Conservation (phyloP, 768 basidiomycete genomes). For the Trametes punicea region DNA sequence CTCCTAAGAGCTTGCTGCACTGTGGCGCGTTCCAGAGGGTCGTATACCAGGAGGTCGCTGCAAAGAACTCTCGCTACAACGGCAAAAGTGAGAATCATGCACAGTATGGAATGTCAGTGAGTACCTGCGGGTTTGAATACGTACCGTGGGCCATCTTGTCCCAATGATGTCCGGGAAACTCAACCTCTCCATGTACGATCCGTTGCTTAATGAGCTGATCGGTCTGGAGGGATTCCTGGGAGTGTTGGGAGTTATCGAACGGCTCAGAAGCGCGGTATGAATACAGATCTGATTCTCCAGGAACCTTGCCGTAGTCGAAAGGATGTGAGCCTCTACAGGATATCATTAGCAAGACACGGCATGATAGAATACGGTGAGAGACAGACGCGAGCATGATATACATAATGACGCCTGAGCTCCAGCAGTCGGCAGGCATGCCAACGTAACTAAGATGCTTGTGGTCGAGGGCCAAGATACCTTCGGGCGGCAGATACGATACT, state of each 20-base stretch:
- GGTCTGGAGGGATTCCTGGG: slow-evolving; percentile 42
- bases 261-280: slow-evolving; percentile 19
- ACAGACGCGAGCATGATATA: slow-evolving; percentile 83
- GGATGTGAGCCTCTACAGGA: slow-evolving; percentile 65
- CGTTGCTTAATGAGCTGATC: slow-evolving; percentile 65
- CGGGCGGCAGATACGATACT: slow-evolving; percentile 80
- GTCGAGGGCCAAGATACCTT: slow-evolving; percentile 78
- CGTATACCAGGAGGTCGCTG: slow-evolving; percentile 54
- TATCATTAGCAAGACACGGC: background rate
- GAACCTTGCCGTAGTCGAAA: slow-evolving; percentile 55
- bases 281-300: slow-evolving; percentile 24
- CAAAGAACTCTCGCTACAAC: slow-evolving; percentile 57
- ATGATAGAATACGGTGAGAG: background rate
- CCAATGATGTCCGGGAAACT: slow-evolving; percentile 59
- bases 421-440: slow-evolving; percentile 88
- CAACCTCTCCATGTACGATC: slow-evolving; percentile 60
- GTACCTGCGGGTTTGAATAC: slow-evolving; percentile 13
- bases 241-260: slow-evolving; percentile 28
- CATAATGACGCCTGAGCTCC: slow-evolving; percentile 80
- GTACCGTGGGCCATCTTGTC: slow-evolving; percentile 54
- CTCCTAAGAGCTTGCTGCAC: slow-evolving; percentile 58
- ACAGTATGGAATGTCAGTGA: background rate
- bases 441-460: slow-evolving; percentile 68
- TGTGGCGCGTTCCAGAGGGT: slow-evolving; percentile 58
- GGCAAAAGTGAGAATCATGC: background rate